Base-by-base conservation (phyloP, 2,329 filamentous ascomycete genomes). In the Remersonia thermophila region DNA sequence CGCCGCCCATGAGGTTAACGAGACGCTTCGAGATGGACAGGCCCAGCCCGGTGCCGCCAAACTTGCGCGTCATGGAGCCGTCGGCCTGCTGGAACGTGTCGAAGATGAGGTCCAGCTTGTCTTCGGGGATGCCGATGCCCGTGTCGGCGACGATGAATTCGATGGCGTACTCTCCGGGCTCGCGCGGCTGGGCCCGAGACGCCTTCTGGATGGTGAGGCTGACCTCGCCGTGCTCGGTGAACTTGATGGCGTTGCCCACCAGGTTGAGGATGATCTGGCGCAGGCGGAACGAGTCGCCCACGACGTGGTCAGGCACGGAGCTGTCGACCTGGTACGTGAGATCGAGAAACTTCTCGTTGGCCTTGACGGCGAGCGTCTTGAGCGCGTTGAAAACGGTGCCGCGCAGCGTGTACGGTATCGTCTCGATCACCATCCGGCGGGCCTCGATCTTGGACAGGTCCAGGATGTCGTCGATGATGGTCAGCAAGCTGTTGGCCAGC, bases 31-130 rank as follows among this genome's bases (percentile, higher is more conserved):
- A 96, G 53, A 96, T 96, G 12, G 89, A 95, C 17, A 96, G 63
- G 47, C 89, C 89, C 8, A 96, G 73, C 48, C 89, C 89, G 6
- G 91, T 96, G 50, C 89, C 89, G 51, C 89, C 89, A 56, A 96
- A 96, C 56, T 93, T 91, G 50, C 87, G 76, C 2, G 89, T 96
- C 58, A 93, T 96, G 25, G 87, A 95, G 27, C 89, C 89, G 56
- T 96, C 91, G 14, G 91, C 91, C 63, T 96, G 91, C 59, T 95
- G 89, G 76, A 96, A 96, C 1, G 89, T 96, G 61, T 96, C 91
- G 60, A 98, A 96, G 55, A 98, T 96, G 47, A 96, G 69, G 55
- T 94, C 86, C 36, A 96, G 73, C 64, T 96, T 96, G 61, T 96
- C 87, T 46, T 82, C 75, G 51, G 89, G 84, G 50, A 96, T 96